Evolutionary conservation across 2,329 filamentous ascomycete species (phyloP).

Genomic region (Mariannaea elegans): DNA sequence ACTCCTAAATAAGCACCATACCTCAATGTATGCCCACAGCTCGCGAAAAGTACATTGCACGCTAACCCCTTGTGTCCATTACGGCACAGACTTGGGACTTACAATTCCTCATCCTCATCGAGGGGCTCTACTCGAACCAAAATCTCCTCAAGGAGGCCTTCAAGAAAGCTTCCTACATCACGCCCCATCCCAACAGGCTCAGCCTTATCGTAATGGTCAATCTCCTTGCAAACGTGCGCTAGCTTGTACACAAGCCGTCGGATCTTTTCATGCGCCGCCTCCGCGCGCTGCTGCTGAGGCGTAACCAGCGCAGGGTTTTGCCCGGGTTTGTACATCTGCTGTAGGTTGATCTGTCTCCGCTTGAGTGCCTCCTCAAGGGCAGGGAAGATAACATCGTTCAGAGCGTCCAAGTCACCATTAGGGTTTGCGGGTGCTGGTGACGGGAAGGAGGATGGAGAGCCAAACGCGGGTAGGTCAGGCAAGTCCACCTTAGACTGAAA

Average conservation of each 20-base stretch:
- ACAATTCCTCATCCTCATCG: slow-evolving; percentile 70
- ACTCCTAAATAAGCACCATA: neutral
- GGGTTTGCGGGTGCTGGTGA: slow-evolving; percentile 64
- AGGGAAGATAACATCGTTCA: slow-evolving; percentile 91
- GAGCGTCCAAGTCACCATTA: slow-evolving; percentile 80
- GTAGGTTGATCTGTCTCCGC: slow-evolving; percentile 73
- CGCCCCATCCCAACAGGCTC: slow-evolving; percentile 94
- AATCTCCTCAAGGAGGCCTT: slow-evolving; percentile 93
- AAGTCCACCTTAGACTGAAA: neutral
- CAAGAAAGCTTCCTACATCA: slow-evolving; percentile 86
- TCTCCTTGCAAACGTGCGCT: slow-evolving; percentile 84
- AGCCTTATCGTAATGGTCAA: slow-evolving; percentile 86
- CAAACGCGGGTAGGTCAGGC: slow-evolving; percentile 1
- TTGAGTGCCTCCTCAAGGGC: slow-evolving; percentile 91
- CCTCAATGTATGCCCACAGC: neutral
- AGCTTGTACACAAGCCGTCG: slow-evolving; percentile 84
- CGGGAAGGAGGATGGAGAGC: slow-evolving; percentile 60
- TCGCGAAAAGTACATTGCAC: neutral
- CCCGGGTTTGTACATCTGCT: slow-evolving; percentile 57
- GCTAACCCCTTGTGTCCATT: neutral
- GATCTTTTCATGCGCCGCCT: slow-evolving; percentile 82
- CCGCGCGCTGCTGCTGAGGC: slow-evolving; percentile 72
- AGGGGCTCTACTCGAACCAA: slow-evolving; percentile 89
- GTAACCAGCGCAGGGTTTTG: slow-evolving; percentile 56
- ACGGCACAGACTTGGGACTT: slow-evolving; percentile 24